A percentile compares a stretch with the other conserved stretches of the same genome.
Evolutionary conservation across 148 eudicot genomes (phyloP).

Genomic region (Rhododendron henanense): DNA sequence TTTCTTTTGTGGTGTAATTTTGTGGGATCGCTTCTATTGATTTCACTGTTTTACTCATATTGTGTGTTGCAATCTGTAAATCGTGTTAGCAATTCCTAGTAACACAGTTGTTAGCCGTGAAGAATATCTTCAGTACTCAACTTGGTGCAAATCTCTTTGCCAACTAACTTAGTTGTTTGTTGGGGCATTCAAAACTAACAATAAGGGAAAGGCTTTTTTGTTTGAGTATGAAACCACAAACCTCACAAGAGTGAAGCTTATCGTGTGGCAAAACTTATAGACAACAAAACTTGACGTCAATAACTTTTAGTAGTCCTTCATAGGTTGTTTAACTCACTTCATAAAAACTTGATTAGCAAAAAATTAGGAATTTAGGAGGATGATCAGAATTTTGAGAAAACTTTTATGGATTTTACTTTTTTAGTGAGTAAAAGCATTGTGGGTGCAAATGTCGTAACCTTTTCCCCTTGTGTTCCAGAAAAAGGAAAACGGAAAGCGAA

Average conservation of each 20-base stretch:
- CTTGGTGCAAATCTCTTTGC: background rate
- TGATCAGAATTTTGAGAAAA: background rate
- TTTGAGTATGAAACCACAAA: background rate
- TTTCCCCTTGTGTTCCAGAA: conserved; percentile 40
- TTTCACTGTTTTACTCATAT: background rate
- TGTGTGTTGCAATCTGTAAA: background rate
- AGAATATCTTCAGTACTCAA: background rate
- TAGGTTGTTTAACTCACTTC: background rate
- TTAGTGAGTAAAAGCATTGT: background rate
- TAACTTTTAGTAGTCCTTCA: background rate
- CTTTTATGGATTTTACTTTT: background rate
- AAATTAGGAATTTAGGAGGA: background rate
- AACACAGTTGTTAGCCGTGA: background rate
- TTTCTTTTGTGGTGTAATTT: background rate
- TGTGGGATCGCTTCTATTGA: background rate
- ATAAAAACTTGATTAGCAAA: background rate
- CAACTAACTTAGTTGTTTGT: background rate
- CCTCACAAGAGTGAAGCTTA: background rate
- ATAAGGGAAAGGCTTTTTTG: background rate
- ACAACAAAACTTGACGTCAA: background rate
- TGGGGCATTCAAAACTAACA: background rate
- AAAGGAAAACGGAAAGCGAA: conserved; percentile 74
- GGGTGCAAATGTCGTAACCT: background rate
- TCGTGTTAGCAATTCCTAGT: background rate
- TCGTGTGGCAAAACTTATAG: background rate